These are phyloP conservation scores for Uncinocarpus reesii DNA, from an alignment of 2,329 filamentous ascomycete species.

Conservation along the genomic window DNA sequence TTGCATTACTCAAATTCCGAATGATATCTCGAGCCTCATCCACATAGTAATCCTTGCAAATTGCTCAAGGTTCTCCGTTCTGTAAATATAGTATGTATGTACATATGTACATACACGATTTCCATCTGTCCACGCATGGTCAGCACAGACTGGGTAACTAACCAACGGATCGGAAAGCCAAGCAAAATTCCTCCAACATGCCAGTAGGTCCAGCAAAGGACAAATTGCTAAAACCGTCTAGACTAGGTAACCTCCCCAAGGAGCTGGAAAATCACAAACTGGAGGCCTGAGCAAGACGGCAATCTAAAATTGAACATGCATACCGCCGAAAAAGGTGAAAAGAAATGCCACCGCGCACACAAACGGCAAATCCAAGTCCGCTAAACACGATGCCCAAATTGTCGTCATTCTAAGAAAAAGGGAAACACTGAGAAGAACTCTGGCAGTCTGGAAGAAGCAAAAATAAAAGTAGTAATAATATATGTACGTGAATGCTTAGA, in stretches of 20 bases:
- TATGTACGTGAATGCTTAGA: no score
- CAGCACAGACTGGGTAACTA: no score
- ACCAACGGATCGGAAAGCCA: no score
- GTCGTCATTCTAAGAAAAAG: no score
- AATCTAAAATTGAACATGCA: constrained; percentile 10
- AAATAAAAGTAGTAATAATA: no score
- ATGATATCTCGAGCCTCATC: no score
- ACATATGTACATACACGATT: no score
- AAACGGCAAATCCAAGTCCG: not conserved
- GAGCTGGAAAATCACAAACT: not conserved
- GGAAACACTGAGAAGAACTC: not conserved
- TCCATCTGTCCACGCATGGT: no score
- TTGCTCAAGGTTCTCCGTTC: no score
- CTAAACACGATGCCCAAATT: not conserved
- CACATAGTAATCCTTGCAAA: no score
- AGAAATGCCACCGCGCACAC: not conserved
- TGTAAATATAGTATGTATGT: no score
- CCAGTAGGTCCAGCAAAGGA: not conserved
- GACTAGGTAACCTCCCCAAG: not conserved
- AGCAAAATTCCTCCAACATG: not conserved
- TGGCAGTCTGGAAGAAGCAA: not conserved
- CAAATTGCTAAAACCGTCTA: not conserved
- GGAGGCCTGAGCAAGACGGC: constrained; percentile 4
- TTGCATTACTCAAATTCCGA: no score
- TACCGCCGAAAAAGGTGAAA: constrained; percentile 2